A percentile compares a stretch with the other conserved stretches of the same genome.
Evolutionary conservation across 1,284 basidiomycete species (phyloP).

Genomic region (Melampsora occidentalis): DNA sequence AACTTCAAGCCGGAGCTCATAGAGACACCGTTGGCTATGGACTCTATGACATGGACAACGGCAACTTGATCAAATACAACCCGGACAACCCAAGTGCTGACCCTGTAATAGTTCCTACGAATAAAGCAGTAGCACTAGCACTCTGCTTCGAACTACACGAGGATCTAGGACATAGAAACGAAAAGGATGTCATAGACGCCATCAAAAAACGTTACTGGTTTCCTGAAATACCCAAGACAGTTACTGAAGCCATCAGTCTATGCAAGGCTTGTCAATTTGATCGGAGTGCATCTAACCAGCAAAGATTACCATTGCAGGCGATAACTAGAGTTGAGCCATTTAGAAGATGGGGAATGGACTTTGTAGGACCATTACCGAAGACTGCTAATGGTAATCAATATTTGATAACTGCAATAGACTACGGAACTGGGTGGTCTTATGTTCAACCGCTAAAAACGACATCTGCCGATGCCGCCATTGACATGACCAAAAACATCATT

Average conservation of each 20-base stretch:
- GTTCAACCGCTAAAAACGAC: not conserved
- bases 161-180: not conserved
- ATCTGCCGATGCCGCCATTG: not conserved
- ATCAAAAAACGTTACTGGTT: not conserved
- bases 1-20: not conserved
- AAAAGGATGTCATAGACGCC: not conserved
- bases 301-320: constrained; percentile 3
- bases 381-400: constrained; percentile 13
- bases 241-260: not conserved
- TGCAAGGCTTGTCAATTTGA: constrained; percentile 19
- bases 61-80: no score
- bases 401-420: constrained; percentile 19
- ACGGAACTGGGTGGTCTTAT: constrained; percentile 25
- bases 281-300: not conserved
- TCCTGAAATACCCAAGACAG: not conserved
- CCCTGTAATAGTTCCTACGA: no score
- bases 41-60: no score
- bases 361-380: constrained; percentile 18
- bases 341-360: no score
- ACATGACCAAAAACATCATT: not conserved
- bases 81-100: no score
- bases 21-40: no score
- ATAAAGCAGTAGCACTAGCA: not conserved
- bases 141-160: not conserved
- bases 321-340: not conserved